A percentile compares a stretch with the other conserved stretches of the same genome.
Conservation (phyloP, 805 yeast species). For the Hanseniaspora pseudoguilliermondii region DNA sequence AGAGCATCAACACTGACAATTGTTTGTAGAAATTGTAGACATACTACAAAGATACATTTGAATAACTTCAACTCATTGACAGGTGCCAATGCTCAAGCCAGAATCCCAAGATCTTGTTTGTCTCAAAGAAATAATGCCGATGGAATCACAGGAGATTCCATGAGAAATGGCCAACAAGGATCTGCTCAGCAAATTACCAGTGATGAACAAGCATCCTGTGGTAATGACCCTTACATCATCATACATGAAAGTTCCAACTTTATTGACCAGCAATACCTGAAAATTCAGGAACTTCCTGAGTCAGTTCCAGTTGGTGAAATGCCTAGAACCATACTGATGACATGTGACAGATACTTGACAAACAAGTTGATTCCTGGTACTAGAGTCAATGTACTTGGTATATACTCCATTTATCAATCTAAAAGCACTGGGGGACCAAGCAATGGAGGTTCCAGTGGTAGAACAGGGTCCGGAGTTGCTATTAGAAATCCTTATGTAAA, state of each 20-base stretch:
- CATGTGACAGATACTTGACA: conserved; percentile 80
- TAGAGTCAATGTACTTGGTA: conserved; percentile 80
- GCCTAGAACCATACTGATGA: conserved; percentile 84
- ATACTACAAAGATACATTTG: conserved; percentile 47
- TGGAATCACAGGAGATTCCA: conserved; percentile 9
- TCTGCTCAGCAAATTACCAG: conserved; percentile 18
- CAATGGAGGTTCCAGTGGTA: conserved; percentile 29
- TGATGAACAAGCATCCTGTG: conserved; percentile 41
- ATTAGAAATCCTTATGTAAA: conserved; percentile 84
- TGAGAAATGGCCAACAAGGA: conserved; percentile 10
- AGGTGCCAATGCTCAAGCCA: conserved; percentile 20
- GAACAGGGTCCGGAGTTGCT: conserved; percentile 42
- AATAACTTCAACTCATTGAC: conserved; percentile 27
- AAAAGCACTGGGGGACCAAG: conserved; percentile 33
- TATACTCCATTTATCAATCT: conserved; percentile 80
- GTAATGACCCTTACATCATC: conserved; percentile 82
- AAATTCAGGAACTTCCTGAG: conserved; percentile 94
- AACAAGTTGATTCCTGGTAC: conserved; percentile 92
- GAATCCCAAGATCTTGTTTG: conserved; percentile 26
- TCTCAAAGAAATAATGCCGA: conserved; percentile 18
- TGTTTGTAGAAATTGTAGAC: conserved; percentile 80
- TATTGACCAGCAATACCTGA: conserved; percentile 87
- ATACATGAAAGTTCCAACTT: conserved; percentile 90
- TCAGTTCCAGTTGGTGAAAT: conserved; percentile 98
- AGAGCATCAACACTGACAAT: conserved; percentile 74